phyloP scores from a whole-genome alignment of 78 protist genomes.

The Chrysochromulina tobinii region DNA sequence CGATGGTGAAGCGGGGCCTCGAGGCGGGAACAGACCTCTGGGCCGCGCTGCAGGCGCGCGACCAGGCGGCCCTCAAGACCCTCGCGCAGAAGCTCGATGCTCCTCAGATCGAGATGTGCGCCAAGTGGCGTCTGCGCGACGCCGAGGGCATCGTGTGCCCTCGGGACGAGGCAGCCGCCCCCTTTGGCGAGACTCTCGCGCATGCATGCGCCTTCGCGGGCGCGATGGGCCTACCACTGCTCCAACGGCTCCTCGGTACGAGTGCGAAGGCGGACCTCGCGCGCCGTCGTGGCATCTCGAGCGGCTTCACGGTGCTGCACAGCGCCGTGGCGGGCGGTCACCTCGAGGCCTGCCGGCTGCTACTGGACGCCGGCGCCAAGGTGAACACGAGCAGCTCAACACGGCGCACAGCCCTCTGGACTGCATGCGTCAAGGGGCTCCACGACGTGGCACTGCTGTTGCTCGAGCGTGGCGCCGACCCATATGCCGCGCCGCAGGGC shows the following conservation, averaged over 20 bases:
- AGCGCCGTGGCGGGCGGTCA: background rate
- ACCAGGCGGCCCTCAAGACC: background rate
- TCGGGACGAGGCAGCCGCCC: background rate
- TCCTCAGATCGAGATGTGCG: background rate
- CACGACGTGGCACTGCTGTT: background rate
- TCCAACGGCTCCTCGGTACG: background rate
- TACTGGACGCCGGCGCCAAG: background rate
- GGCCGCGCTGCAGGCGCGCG: background rate
- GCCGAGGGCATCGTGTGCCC: background rate
- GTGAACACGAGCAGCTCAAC: background rate
- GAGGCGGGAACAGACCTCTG: background rate
- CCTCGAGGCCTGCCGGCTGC: background rate
- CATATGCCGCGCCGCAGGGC: background rate
- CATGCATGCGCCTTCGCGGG: background rate
- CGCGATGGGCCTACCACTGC: background rate
- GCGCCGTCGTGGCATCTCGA: background rate
- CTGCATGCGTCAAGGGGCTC: background rate
- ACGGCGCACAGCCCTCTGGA: background rate
- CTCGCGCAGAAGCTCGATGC: background rate
- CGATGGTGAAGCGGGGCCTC: background rate
- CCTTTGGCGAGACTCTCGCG: background rate
- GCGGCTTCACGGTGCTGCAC: background rate
- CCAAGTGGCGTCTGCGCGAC: background rate
- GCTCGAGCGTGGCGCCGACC: background rate
- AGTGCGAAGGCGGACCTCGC: background rate